Evolutionary conservation across 306 rosid species (phyloP).

Genomic region (Parietaria judaica): DNA sequence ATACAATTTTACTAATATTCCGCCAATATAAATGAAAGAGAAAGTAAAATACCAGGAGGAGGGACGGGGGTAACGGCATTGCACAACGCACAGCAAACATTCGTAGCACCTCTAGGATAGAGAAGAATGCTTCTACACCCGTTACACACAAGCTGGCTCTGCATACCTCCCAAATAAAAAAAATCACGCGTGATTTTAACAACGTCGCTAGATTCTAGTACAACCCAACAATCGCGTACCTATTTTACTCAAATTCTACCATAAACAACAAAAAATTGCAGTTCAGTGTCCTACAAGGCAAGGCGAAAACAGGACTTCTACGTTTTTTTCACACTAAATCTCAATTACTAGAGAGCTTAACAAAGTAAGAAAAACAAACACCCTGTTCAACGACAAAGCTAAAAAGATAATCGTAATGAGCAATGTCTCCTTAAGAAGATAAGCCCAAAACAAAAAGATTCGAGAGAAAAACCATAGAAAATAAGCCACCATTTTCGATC

Average conservation of each 20-base stretch:
- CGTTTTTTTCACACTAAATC: too few species aligned
- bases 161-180: conserved; percentile 67
- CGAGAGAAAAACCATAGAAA: too few species aligned
- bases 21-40: not conserved
- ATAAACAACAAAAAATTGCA: conserved; percentile 7
- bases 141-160: conserved; percentile 88
- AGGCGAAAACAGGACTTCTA: too few species aligned
- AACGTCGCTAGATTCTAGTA: not conserved
- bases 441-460: too few species aligned
- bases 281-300: conserved; percentile 25
- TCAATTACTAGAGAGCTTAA: too few species aligned
- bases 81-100: conserved; percentile 94
- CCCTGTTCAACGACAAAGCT: too few species aligned
- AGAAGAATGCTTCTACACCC: conserved; percentile 90
- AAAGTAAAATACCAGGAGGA: conserved; percentile 56
- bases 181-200: not conserved
- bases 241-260: too few species aligned
- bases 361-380: too few species aligned
- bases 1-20: not conserved
- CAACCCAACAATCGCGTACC: too few species aligned
- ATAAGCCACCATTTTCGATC: too few species aligned
- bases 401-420: too few species aligned
- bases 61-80: conserved; percentile 74
- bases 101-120: conserved; percentile 90
- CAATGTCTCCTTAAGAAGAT: too few species aligned